phyloP scores from a whole-genome alignment of 2,329 filamentous ascomycete species.

The Ascosphaera apis region DNA sequence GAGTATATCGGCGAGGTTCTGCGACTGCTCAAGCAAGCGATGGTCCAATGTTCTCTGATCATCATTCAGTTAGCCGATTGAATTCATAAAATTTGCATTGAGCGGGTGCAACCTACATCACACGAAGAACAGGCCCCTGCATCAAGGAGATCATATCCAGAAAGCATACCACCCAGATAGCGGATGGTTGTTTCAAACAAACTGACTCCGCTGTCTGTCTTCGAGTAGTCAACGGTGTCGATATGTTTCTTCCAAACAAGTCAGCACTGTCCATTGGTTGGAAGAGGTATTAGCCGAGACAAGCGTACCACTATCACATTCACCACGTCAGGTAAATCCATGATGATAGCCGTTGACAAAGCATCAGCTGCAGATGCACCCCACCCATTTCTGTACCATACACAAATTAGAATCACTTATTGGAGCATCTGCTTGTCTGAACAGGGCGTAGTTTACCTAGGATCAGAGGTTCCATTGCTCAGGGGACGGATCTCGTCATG shows the following conservation, averaged over 20 bases:
- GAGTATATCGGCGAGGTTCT: slow-evolving; percentile 45
- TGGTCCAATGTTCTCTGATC: slow-evolving; percentile 5
- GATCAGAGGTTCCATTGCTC: slow-evolving; percentile 40
- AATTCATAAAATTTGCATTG: too few species aligned
- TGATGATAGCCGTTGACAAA: slow-evolving; percentile 55
- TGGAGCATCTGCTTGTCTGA: too few species aligned
- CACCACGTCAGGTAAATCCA: slow-evolving; percentile 45
- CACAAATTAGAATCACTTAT: too few species aligned
- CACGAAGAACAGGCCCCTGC: slow-evolving; percentile 35
- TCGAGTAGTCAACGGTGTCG: slow-evolving; percentile 44
- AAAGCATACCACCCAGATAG: slow-evolving; percentile 59
- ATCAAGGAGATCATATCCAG: slow-evolving; percentile 45
- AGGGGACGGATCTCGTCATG: slow-evolving; percentile 53
- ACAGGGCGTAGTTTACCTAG: slow-evolving; percentile 35
- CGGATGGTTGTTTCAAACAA: slow-evolving; percentile 83
- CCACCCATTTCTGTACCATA: slow-evolving; percentile 48
- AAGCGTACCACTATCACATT: slow-evolving; percentile 46
- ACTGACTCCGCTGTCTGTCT: slow-evolving; percentile 38
- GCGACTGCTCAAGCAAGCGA: slow-evolving; percentile 40
- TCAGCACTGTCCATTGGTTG: too few species aligned
- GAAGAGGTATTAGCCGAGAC: too few species aligned
- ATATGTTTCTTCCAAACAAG: too few species aligned
- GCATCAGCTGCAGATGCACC: slow-evolving; percentile 65
- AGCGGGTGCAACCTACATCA: slow-evolving; percentile 17
- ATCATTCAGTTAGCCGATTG: too few species aligned